Base-by-base conservation (phyloP, 1,284 basidiomycete species). In the Cryptococcus wingfieldii region DNA sequence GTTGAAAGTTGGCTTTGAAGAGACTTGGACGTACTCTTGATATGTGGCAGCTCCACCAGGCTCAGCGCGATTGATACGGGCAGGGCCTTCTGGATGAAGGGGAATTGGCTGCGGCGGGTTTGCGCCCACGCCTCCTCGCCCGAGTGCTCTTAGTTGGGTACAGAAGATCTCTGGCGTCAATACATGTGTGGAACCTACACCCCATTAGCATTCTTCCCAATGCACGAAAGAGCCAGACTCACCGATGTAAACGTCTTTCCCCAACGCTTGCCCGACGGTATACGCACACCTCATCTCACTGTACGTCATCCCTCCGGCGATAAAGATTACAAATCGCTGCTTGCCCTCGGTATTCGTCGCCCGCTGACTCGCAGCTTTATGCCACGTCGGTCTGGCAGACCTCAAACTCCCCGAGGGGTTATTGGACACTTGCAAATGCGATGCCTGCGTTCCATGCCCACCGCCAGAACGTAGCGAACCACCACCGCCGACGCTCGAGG, bases 251-350 rank as follows among this genome's bases (percentile, higher is more conserved):
- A 98, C 84, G 66, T 98, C 95, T 75, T 89, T 92, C 67, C 87
- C 86, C 50, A 91, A 75, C 7, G 83, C 72, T 50, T 81, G 80
- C 5, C 89, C 88, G 8, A 95, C 79, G 51, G 87, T 81, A 72
- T 98, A 98, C 37, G 84, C 87, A 70, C 91, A 86, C 55, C 95
- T 81, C 75, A 96, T 87, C 77, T 99, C 96, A 0, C 90, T 92
- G 74, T 94, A 96, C 2, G 95, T 96, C 84, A 96, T 88, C 1
- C 96, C 96, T 34, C 96, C 96, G 12, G 90, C 90, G 13, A 98
- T 81, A 74, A 98, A 98, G 42, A 98, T 82, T 50, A 99, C 80
- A 23, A 96, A 72, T n/a, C 95, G 81, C 71, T 93, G 88, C 56
- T 86, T 83, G 14, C 68, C 65, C 51, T 77, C 73, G 18, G 65